Evolutionary conservation across 768 basidiomycete genomes (phyloP), one percentile per base, ranked within the genome.

Genomic region (Auricularia sp.): DNA sequence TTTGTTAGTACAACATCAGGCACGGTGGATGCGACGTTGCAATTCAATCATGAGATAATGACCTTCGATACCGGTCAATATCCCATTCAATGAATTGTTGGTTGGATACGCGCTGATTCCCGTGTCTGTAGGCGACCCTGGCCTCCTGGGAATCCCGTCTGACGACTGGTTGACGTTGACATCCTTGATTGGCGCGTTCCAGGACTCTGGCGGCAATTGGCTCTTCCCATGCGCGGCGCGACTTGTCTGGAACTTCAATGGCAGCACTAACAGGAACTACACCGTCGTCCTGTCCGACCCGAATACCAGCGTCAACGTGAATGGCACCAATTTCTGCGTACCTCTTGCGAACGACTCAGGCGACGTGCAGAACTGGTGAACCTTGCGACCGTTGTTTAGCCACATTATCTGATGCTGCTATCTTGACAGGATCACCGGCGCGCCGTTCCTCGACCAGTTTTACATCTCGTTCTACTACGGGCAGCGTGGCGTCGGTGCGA

Each of bases 391-490:
- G 1, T 6, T 21, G 21, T 51, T 16, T 5, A 10, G 47, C 47
- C 18, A 51, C 47, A 29, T 51, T 16, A 18, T 14, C 47, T 18
- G 6, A 51, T 51, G 18, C 10, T 0, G 18, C 47, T 18, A 18
- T 18, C 21, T 51, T 18, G 18, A 51, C 47, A 51, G 47, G 56
- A 64, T 64, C 56, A 64, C 64, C 3, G 64, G 64, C 36, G 64
- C 56, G 36, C 64, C 54, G 24, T 64, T 64, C 44, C 37, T 64
- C 11, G 56, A 61, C 24, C 35, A 64, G 36, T 64, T 29, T 34
- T 64, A 64, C n/a, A 21, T 64, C 34, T 44, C 64, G 18, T 61
- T 59, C 56, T 51, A 64, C 64, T 64, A 42, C 56, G 64, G 39
- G 4, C 44, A 33, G 29, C 24, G 58, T 21, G 58, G 37, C 14